These are phyloP conservation scores for Mycena venus DNA, from an alignment of 768 basidiomycete species.

Conservation along the genomic window DNA sequence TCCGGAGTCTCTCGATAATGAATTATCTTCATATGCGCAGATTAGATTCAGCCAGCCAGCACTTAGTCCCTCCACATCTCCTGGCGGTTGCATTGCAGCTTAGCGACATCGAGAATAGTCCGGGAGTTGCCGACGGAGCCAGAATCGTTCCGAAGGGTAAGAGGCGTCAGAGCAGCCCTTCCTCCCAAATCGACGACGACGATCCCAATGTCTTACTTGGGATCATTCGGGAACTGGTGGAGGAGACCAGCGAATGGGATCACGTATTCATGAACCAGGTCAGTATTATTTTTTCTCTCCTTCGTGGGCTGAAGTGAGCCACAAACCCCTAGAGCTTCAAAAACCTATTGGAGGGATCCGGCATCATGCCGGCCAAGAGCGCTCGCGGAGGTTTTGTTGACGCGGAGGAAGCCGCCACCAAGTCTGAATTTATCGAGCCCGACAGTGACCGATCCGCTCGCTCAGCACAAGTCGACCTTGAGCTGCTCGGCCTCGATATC, in stretches of 20 bases:
- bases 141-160: neutral
- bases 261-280: constrained; percentile 61
- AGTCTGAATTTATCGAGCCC: neutral
- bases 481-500: constrained; percentile 38
- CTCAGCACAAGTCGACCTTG: constrained; percentile 40
- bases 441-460: constrained; percentile 18
- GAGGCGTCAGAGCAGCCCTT: constrained; percentile 4
- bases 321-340: too few species aligned
- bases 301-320: too few species aligned
- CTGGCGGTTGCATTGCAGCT: neutral
- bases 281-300: too few species aligned
- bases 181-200: constrained; percentile 29
- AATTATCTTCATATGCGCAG: constrained; percentile 13
- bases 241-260: constrained; percentile 67
- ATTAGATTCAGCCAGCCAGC: neutral
- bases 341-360: constrained; percentile 54
- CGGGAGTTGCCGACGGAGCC: neutral
- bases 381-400: neutral
- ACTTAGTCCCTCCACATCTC: neutral
- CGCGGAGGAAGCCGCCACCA: neutral
- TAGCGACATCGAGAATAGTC: neutral
- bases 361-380: constrained; percentile 11
- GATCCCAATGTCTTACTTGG: constrained; percentile 51
- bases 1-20: constrained; percentile 45
- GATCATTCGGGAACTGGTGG: constrained; percentile 62